Conservation (phyloP, 345 rosid species). For the Euphorbia pulcherrima region DNA sequence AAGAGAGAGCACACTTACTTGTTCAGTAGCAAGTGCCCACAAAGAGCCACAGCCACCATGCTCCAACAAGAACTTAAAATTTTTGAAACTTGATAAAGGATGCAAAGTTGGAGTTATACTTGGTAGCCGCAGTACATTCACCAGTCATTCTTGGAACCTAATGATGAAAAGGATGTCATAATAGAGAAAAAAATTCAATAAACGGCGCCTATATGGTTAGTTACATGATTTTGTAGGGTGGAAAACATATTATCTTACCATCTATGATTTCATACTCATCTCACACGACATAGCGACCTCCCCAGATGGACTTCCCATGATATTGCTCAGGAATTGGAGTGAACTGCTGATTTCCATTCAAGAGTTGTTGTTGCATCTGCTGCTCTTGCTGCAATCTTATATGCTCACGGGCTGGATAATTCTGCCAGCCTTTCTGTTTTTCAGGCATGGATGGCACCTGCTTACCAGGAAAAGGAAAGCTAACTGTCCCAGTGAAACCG, state of each 20-base stretch:
- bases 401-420: slow-evolving; percentile 42
- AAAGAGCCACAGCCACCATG: slow-evolving; percentile 57
- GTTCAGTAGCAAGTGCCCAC: slow-evolving; percentile 63
- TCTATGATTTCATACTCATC: slow-evolving; percentile 38
- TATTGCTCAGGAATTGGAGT: slow-evolving; percentile 65
- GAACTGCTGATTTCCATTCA: slow-evolving; percentile 51
- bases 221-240: not conserved
- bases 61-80: slow-evolving; percentile 75
- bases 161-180: slow-evolving; percentile 20
- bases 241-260: slow-evolving; percentile 33
- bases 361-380: slow-evolving; percentile 49
- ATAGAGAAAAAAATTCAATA: not conserved
- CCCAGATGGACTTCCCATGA: slow-evolving; percentile 78
- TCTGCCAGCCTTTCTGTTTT: slow-evolving; percentile 50
- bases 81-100: slow-evolving; percentile 37
- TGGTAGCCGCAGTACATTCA: slow-evolving; percentile 58
- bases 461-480: slow-evolving; percentile 87
- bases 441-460: slow-evolving; percentile 55
- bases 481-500: slow-evolving; percentile 49
- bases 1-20: slow-evolving; percentile 39
- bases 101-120: slow-evolving; percentile 57
- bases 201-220: not conserved
- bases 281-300: slow-evolving; percentile 82
- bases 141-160: slow-evolving; percentile 51
- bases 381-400: slow-evolving; percentile 43